Evolutionary conservation across 2,329 filamentous ascomycete genomes (phyloP).

Genomic region (Clarireedia homoeocarpa): DNA sequence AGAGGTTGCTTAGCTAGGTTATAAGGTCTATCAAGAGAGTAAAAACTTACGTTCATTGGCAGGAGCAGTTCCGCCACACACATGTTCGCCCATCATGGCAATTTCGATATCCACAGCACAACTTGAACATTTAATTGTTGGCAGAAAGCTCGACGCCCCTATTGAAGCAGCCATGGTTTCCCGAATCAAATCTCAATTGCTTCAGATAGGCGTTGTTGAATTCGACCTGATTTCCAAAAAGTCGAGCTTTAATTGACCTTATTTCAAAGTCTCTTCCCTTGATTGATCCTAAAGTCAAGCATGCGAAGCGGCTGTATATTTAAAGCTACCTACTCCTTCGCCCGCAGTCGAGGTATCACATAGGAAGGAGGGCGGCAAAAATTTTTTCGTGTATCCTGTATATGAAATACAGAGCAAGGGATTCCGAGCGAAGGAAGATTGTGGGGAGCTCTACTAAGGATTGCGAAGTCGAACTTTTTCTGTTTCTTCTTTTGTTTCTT

Average conservation of each 20-base stretch:
- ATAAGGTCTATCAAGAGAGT: background rate
- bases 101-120: constrained; percentile 76
- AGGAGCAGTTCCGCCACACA: constrained; percentile 47
- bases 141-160: constrained; percentile 59
- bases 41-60: constrained; percentile 38
- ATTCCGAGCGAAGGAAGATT: background rate
- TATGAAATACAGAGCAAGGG: background rate
- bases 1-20: constrained; percentile 5
- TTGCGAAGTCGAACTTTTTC: background rate
- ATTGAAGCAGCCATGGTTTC: constrained; percentile 26
- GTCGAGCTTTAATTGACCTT: background rate
- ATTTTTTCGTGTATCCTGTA: background rate
- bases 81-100: constrained; percentile 76
- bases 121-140: constrained; percentile 80
- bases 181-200: too few relatives aligned
- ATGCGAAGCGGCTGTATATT: background rate
- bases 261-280: background rate
- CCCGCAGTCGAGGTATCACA: background rate
- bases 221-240: background rate
- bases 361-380: background rate
- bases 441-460: background rate
- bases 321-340: background rate
- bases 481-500: too few relatives aligned
- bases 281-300: background rate
- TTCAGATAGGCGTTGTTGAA: background rate